These are phyloP conservation scores for Boletus huronensis DNA, from an alignment of 768 basidiomycete genomes.

Conservation along the genomic window DNA sequence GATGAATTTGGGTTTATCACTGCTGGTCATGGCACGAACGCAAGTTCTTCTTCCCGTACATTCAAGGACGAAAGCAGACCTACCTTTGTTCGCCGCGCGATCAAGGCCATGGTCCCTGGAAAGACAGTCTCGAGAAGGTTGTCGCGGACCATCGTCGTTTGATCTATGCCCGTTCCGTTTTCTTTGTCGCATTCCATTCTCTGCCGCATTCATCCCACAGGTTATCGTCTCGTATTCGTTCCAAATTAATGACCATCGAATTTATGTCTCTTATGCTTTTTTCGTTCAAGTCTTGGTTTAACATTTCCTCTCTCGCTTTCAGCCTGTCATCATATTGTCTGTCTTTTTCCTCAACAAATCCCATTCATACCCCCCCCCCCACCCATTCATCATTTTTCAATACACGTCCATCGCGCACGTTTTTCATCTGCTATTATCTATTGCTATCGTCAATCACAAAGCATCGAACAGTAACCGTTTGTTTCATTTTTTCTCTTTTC, in stretches of 20 bases:
- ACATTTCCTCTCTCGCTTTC: constrained; percentile 12
- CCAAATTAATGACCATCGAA: constrained; percentile 19
- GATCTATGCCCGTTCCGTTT: constrained; percentile 3
- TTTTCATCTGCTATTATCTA: constrained; percentile 32
- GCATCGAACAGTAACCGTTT: constrained; percentile 12
- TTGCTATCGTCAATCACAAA: constrained; percentile 27
- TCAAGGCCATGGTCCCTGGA: constrained; percentile 73
- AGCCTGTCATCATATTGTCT: constrained; percentile 25
- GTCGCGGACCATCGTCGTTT: constrained; percentile 38
- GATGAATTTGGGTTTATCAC: constrained; percentile 65
- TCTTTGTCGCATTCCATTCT: background rate
- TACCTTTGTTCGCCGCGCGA: constrained; percentile 62
- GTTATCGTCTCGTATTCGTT: constrained; percentile 9
- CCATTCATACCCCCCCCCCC: constrained; percentile 14
- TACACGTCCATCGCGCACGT: constrained; percentile 31
- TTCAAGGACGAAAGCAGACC: constrained; percentile 46
- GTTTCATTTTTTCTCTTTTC: background rate
- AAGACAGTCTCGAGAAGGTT: constrained; percentile 51
- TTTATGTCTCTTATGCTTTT: constrained; percentile 16
- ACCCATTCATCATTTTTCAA: constrained; percentile 10
- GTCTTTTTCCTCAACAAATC: constrained; percentile 4
- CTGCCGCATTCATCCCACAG: background rate
- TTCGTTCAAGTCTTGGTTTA: constrained; percentile 1
- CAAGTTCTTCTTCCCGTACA: constrained; percentile 20
- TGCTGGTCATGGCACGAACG: constrained; percentile 29